Base-by-base conservation (phyloP, 2,329 filamentous ascomycete genomes). In the Epichloe glyceriae region DNA sequence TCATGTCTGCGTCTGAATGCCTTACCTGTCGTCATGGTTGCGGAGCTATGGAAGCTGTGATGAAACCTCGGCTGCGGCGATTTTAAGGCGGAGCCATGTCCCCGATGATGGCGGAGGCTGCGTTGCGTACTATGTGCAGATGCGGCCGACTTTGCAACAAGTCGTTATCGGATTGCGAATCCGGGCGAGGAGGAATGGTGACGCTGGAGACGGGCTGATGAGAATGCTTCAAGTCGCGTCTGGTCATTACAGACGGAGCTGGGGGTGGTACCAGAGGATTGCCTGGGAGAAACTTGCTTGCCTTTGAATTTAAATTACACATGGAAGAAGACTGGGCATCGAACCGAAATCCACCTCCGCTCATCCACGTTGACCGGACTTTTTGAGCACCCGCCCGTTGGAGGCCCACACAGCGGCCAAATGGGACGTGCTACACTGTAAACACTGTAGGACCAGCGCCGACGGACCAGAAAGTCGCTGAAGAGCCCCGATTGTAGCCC, bases 31-130 rank as follows among this genome's bases (percentile, higher is more conserved):
- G 43, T 44, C 49, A 50, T 56, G 56, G 44, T 43, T 14, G 33
- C 34, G 33, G 52, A 50, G 51, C 35, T 52, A 10, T 22, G 42
- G 7, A 40, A 49, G 48, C 53, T 52, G 33, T 52, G 42, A 34
- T 44, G 34, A 45, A 44, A 43, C 39, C 52, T 50, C 41, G 45
- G 48, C 35, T 44, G 49, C 35, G 38, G 26, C 19, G 4, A 47
- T 17, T 33, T 52, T 48, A 55, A 35, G n/a, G 46, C 47, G 43
- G 40, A 41, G 52, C 57, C 57, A 59, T 58, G 46, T 48, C 56
- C 50, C 53, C 52, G 51, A 19, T 4, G 39, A 37, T 34, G 47
- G 26, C 12, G 26, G 33, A 11, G 12, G 34, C 19, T n/a, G 44
- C 33, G 33, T 35, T 19, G 17, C 4, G 33, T 7, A 15, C 20